Evolutionary conservation across 176 grass and related monocot species (phyloP).

Genomic region (Juncus inflexus): DNA sequence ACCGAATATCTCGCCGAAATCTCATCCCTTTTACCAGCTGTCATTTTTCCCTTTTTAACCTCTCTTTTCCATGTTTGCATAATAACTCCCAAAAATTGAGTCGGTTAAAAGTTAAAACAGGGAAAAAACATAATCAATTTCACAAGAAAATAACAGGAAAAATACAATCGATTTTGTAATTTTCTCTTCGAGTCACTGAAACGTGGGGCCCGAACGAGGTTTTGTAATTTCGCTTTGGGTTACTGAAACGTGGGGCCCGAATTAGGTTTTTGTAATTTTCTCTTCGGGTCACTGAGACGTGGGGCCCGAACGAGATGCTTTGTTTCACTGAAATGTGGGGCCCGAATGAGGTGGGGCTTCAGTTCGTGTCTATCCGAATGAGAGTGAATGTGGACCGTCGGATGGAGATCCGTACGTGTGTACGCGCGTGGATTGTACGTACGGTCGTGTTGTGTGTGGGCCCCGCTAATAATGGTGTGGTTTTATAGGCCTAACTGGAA

Average conservation of each 20-base stretch:
- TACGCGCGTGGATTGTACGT: slow-evolving; percentile 23
- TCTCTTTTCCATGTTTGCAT: too few species aligned
- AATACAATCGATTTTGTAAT: not conserved
- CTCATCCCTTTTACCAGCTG: slow-evolving; percentile 18
- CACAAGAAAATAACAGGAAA: not conserved
- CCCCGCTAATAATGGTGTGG: slow-evolving; percentile 19
- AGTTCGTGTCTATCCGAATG: not conserved
- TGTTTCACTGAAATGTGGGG: too few species aligned
- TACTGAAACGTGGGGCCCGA: too few species aligned
- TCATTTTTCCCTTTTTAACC: slow-evolving; percentile 18
- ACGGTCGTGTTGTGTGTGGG: too few species aligned
- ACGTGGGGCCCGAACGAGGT: not conserved
- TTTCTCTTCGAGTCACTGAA: not conserved
- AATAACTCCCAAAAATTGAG: too few species aligned
- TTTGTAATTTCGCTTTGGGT: not conserved
- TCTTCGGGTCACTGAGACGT: too few species aligned
- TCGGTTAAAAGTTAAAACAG: not conserved
- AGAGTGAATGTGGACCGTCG: slow-evolving; percentile 15
- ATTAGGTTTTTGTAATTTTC: too few species aligned
- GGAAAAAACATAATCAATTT: not conserved
- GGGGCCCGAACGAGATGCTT: too few species aligned
- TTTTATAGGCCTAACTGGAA: slow-evolving; percentile 4
- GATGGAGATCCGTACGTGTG: slow-evolving; percentile 23
- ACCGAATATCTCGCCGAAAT: slow-evolving; percentile 5
- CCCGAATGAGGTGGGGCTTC: too few species aligned